phyloP scores from a whole-genome alignment of 2,329 filamentous ascomycete species.

The Westerdykella aurantiaca region DNA sequence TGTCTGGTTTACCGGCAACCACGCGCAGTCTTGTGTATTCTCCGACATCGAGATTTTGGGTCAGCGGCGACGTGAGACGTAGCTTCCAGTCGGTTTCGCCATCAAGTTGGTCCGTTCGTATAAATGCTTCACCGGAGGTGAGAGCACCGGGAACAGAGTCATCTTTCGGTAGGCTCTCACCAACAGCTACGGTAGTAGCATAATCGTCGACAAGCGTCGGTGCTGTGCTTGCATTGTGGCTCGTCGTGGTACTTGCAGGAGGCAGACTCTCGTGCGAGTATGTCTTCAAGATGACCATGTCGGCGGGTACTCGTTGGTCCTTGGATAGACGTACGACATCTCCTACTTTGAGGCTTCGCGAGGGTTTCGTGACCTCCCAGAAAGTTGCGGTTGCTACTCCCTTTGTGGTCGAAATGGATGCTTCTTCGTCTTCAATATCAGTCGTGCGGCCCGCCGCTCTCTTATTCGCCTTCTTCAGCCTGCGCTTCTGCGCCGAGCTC shows the following conservation, averaged over 20 bases:
- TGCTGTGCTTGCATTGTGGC: conserved; percentile 2
- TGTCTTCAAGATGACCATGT: conserved; percentile 89
- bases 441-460: conserved; percentile 46
- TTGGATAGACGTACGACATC: conserved; percentile 92
- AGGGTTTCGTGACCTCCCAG: conserved; percentile 69
- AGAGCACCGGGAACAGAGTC: conserved; percentile 18
- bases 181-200: neutral
- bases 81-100: conserved; percentile 99
- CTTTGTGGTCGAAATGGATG: conserved; percentile 38
- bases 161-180: conserved; percentile 8
- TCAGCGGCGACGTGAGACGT: conserved; percentile 76
- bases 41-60: conserved; percentile 67
- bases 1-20: conserved; percentile 84
- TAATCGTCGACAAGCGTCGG: conserved; percentile 17
- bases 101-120: conserved; percentile 93
- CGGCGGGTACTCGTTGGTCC: conserved; percentile 87
- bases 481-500: conserved; percentile 25
- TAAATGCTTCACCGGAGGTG: conserved; percentile 82
- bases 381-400: conserved; percentile 45
- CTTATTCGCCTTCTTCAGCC: conserved; percentile 27
- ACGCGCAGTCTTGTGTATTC: conserved; percentile 65
- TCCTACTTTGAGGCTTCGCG: conserved; percentile 83
- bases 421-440: conserved; percentile 66
- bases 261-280: conserved; percentile 41
- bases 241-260: conserved; percentile 4